Evolutionary conservation across 1,284 basidiomycete species (phyloP).

Genomic region (Agaricales sp.): DNA sequence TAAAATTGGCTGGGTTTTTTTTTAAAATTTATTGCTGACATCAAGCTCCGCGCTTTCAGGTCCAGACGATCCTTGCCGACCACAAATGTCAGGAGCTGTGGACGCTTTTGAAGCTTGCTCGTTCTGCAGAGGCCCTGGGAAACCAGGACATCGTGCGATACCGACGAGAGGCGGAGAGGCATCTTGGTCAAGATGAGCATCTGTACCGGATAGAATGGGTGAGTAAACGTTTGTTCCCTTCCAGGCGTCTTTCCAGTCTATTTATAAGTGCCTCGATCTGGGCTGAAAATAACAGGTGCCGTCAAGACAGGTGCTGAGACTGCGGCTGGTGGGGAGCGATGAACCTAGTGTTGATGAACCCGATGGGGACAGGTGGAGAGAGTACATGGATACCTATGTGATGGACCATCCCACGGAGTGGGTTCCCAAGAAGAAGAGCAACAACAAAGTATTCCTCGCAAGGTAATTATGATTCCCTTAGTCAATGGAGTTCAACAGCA

Average conservation of each 20-base stretch:
- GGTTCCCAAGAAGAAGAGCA: constrained; percentile 38
- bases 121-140: constrained; percentile 40
- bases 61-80: constrained; percentile 75
- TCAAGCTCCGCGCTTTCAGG: constrained; percentile 29
- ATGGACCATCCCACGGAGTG: constrained; percentile 65
- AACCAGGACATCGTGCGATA: constrained; percentile 83
- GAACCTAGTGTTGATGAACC: constrained; percentile 60
- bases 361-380: constrained; percentile 63
- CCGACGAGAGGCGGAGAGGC: constrained; percentile 81
- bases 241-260: constrained; percentile 6
- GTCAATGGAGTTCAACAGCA: constrained; percentile 8
- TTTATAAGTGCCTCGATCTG: not conserved
- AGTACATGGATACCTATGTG: constrained; percentile 84
- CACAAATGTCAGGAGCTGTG: constrained; percentile 67
- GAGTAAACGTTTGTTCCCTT: constrained; percentile 24
- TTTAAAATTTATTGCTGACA: not conserved
- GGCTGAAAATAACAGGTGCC: constrained; percentile 39
- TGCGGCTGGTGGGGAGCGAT: constrained; percentile 72
- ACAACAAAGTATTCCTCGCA: constrained; percentile 32
- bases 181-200: constrained; percentile 83
- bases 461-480: constrained; percentile 24
- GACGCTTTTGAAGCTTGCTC: constrained; percentile 46
- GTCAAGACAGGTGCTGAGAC: constrained; percentile 49
- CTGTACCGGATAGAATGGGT: constrained; percentile 92
- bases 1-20: not conserved